Percentiles rank a stretch among this genome's conserved stretches.
Conservation (phyloP, 75 land plant species). For the Picea sitchensis region DNA sequence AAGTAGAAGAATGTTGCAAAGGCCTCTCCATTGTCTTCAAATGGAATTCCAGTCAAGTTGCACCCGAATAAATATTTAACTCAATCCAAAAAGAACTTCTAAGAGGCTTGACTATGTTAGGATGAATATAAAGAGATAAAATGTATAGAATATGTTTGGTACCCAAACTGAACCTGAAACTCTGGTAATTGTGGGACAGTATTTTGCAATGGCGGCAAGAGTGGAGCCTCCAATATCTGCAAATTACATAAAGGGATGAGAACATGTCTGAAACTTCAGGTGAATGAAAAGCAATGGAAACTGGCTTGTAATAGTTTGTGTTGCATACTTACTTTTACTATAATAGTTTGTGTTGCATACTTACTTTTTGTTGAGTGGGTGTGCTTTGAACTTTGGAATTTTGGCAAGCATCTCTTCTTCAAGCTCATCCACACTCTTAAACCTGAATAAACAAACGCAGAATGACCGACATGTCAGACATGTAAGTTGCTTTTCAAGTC, state of each 20-base stretch:
- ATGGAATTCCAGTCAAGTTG: conserved; percentile 70
- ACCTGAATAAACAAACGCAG: conserved; percentile 20
- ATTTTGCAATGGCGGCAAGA: conserved; percentile 33
- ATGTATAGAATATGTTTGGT: no score
- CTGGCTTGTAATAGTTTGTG: no score
- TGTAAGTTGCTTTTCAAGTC: no score
- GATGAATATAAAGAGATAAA: no score
- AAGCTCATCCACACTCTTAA: conserved; percentile 32
- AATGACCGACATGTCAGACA: no score
- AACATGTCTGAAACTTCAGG: no score
- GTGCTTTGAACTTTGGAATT: conserved; percentile 58
- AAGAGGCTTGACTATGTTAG: no score
- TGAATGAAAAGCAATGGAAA: no score
- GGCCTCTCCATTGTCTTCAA: conserved; percentile 90
- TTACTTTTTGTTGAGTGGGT: conserved; percentile 64
- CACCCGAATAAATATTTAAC: no score
- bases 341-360: no score
- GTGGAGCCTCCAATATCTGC: conserved; percentile 74
- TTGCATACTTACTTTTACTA: conserved; percentile 32
- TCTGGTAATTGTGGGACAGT: conserved; percentile 41
- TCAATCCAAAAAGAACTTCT: no score
- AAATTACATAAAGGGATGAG: neutral
- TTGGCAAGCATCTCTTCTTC: conserved; percentile 38
- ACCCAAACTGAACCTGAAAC: conserved; percentile 50
- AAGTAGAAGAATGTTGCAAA: conserved; percentile 43